phyloP scores from a whole-genome alignment of 352 stramenopile genomes.

The Saprolegnia parasitica region DNA sequence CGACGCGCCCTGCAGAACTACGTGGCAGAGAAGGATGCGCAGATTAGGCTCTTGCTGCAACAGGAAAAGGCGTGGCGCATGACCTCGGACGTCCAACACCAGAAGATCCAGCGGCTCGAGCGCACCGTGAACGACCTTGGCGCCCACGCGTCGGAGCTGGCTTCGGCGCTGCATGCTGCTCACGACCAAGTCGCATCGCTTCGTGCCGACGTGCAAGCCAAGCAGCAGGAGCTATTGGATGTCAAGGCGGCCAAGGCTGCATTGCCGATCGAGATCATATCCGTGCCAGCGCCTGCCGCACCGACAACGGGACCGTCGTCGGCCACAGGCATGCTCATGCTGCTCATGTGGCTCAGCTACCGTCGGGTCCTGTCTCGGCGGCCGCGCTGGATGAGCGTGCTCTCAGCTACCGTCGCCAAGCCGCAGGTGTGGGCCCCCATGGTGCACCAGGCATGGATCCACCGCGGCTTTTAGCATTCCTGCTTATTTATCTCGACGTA shows the following conservation, averaged over 20 bases:
- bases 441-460: background rate
- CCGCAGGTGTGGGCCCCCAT: background rate
- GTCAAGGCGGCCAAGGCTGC: background rate
- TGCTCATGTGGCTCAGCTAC: slow-evolving; percentile 3
- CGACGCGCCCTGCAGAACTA: background rate
- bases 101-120: background rate
- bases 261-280: background rate
- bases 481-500: slow-evolving; percentile 30
- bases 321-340: slow-evolving; percentile 1
- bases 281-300: background rate
- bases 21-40: background rate
- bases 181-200: background rate
- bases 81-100: background rate
- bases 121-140: background rate
- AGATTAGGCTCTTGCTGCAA: background rate
- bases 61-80: background rate
- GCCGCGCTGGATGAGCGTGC: background rate
- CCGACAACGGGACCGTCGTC: background rate
- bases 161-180: background rate
- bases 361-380: background rate
- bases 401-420: background rate
- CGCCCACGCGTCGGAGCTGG: background rate
- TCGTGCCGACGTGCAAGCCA: background rate
- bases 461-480: background rate
- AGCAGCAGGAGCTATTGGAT: background rate